phyloP scores from a whole-genome alignment of 805 yeast species.

The Jamesozyma lodderae region DNA sequence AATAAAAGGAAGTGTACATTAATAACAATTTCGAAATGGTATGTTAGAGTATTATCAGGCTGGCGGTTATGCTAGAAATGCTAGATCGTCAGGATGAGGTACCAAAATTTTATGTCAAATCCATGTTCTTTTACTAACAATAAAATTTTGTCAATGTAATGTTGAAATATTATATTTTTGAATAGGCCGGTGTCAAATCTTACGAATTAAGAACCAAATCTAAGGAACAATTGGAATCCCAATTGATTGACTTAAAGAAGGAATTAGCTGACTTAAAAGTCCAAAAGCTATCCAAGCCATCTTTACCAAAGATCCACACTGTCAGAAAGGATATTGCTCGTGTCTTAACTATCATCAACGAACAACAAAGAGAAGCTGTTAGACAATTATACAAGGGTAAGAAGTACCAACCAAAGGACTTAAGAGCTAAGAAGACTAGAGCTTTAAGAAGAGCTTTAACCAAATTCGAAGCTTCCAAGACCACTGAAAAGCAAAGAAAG shows the following conservation, averaged over 20 bases:
- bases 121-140: neutral
- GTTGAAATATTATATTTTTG: neutral
- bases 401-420: slow-evolving; percentile 96
- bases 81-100: no score
- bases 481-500: slow-evolving; percentile 89
- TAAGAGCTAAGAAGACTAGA: slow-evolving; percentile 99
- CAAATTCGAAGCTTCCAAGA: slow-evolving; percentile 70
- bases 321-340: slow-evolving; percentile 99
- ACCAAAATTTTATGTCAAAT: no score
- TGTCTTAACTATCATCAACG: slow-evolving; percentile 95
- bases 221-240: slow-evolving; percentile 91
- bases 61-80: neutral
- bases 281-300: slow-evolving; percentile 87
- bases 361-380: slow-evolving; percentile 91
- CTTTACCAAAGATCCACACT: slow-evolving; percentile 93
- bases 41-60: neutral
- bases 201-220: slow-evolving; percentile 96
- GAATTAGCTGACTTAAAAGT: slow-evolving; percentile 95
- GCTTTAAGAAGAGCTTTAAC: slow-evolving; percentile 98
- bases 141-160: neutral
- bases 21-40: slow-evolving; percentile 3
- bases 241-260: slow-evolving; percentile 93
- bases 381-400: slow-evolving; percentile 92
- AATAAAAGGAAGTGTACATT: neutral
- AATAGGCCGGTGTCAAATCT: slow-evolving; percentile 83